Evolutionary conservation across 768 basidiomycete genomes (phyloP), one percentile per base, ranked within the genome.

Genomic region (Cystobasidium ongulense): DNA sequence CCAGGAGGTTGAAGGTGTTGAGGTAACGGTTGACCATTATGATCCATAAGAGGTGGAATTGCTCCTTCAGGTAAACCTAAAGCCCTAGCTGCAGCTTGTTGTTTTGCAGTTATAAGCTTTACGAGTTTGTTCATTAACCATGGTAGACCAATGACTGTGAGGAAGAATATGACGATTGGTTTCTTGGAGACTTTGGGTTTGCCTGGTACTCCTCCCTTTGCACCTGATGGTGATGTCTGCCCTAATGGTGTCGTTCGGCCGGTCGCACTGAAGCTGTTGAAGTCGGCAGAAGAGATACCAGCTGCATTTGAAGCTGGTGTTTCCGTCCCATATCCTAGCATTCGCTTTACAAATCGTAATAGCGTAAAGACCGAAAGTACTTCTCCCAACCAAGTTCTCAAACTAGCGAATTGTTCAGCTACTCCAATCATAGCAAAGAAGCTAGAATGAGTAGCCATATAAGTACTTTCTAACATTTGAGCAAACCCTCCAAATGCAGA

Each of bases 391-490:
- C 92, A 94, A 76, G 94, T 90, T 63, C 92, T 86, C 52, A 97
- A 86, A 77, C 92, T 91, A 1, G 88, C 88, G 78, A 99, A 89
- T 80, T 99, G 96, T 79, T 99, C 96, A 43, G 94, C 85, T 54
- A 99, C 95, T 75, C 92, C 91, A 63, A 94, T 92, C 89, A 95
- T 92, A 72, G 80, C 80, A 35, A 80, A 81, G 76, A 81, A 80
- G n/a, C 52, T 64, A 38, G 77, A 78, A 64, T 79, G 79, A 11
- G 79, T 78, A 1, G 95, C 95, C 89, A 97, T 90, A 82, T 95
- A 97, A 4, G 95, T 98, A 38, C 87, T 89, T 81, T 98, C 95
- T 79, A 99, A 88, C 88, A 99, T 94, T 81, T 98, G 95, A 0
- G 95, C 89, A 75, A 99, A 88, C 27, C 94, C 94, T 0, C 88